Conservation (phyloP, 2,329 filamentous ascomycete genomes). For the Venturia effusa region DNA sequence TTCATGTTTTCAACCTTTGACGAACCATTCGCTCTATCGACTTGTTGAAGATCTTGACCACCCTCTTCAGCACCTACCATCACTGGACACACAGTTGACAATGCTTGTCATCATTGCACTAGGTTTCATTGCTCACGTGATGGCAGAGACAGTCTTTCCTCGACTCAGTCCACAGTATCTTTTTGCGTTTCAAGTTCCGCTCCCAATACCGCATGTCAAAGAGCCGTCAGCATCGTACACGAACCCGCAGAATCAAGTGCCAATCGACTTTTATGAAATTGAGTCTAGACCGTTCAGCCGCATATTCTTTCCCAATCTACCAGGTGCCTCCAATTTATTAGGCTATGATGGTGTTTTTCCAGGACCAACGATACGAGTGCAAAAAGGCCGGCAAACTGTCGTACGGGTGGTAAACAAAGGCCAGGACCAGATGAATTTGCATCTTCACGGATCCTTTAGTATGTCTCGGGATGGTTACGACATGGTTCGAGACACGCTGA, state of each 20-base stretch:
- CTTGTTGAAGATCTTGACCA: neutral
- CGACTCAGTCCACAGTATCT: slow-evolving; percentile 1
- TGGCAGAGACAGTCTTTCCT: neutral
- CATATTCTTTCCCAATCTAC: slow-evolving; percentile 34
- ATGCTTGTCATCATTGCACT: neutral
- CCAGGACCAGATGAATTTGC: slow-evolving; percentile 33
- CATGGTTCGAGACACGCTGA: neutral
- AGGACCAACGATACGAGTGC: slow-evolving; percentile 33
- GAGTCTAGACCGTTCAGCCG: slow-evolving; percentile 30
- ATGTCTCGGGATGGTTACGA: neutral
- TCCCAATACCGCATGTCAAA: slow-evolving; percentile 7
- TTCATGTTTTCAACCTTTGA: neutral
- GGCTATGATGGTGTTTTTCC: slow-evolving; percentile 43
- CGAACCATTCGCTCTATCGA: neutral
- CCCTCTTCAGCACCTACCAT: neutral
- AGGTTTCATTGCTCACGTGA: neutral
- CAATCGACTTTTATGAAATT: slow-evolving; percentile 38
- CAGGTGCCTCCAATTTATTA: slow-evolving; percentile 25
- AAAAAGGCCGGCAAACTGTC: slow-evolving; percentile 34
- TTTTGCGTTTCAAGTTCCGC: slow-evolving; percentile 1
- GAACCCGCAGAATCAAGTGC: slow-evolving; percentile 19
- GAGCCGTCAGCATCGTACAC: slow-evolving; percentile 2
- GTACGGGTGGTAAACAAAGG: slow-evolving; percentile 44
- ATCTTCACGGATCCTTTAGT: slow-evolving; percentile 44
- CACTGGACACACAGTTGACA: neutral